Evolutionary conservation across 2,329 filamentous ascomycete species (phyloP), one percentile per base, ranked within the genome.

Genomic region (Talaromyces sp.): DNA sequence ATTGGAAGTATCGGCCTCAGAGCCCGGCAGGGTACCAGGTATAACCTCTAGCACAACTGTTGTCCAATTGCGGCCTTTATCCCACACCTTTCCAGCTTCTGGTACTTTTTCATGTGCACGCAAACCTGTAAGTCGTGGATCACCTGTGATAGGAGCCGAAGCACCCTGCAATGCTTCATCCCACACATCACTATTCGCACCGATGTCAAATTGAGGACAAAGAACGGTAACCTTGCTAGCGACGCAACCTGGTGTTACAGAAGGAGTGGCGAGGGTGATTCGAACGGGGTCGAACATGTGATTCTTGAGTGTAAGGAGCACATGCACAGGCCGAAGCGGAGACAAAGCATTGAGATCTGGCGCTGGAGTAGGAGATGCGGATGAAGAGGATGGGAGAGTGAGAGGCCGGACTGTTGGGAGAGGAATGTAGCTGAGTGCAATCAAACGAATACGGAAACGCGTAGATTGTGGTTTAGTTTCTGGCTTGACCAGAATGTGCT

Each of bases 81-180:
- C 92, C 89, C 91, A 99, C n/a, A 97, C 86, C 74, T 97, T 97
- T 47, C 93, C 94, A 0, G 90, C 90, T 71, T 96, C 91, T 14
- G 89, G 86, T 44, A 85, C 82, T 46, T 77, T 80, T 36, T 75
- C 72, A n/a, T 69, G 67, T 22, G 64, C 68, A 39, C 67, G 77
- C 64, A 58, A 67, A 68, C 64, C 75, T 62, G 72, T 72, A 13
- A 73, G 67, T 27, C 70, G 71, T 4, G 71, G 70, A 65, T 75
- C 68, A 4, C 51, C 55, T 0, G 51, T 47, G 65, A 67, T 60
- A 67, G 70, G 69, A 69, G 70, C 68, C 74, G 61, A 67, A 58
- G 44, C 72, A 64, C 47, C 71, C 68, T 86, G 85, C 10, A 97
- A 80, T 0, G 92, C 93, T 68, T 97, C 94, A 64, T 97, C 93